Evolutionary conservation across 2,329 filamentous ascomycete genomes (phyloP), one percentile per base, ranked within the genome.

Genomic region (Pyricularia pennisetigena): DNA sequence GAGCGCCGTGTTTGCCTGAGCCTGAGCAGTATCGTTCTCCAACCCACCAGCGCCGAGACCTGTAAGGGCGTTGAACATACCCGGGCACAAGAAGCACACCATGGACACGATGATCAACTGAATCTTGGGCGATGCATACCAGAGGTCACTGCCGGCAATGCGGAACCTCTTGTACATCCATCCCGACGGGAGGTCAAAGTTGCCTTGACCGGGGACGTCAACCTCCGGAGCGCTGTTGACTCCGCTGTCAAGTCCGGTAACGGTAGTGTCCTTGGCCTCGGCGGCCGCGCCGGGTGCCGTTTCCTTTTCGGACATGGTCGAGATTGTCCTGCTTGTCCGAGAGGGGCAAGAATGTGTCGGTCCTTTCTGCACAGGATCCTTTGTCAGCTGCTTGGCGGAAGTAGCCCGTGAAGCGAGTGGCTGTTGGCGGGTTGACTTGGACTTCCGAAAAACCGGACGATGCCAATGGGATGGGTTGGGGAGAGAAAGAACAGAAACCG

Each of bases 71-170:
- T 75, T 75, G 70, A 71, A 75, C 74, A 75, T 75, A 63, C 74
- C 74, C 0, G 73, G 72, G 62, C 73, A 74, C 67, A 73, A 67
- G 70, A 73, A 90, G 75, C 88, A 90, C 66, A 90, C 88, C 70
- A 90, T 82, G 26, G 88, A 83, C 68, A 93, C 89, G 82, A 93
- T 85, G 70, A 90, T 73, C 49, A 94, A 83, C 79, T 94, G 91
- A 65, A 88, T 78, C 74, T 88, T 86, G 14, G 91, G 91, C 69
- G 90, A 92, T 26, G 91, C 91, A 76, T 90, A 93, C 83, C 88
- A 92, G 8, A 90, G 70, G 71, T 83, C 82, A 26, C 10, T 26
- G 66, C 81, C 79, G 23, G 84, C 83, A 68, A 92, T 69, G 68
- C 81, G 83, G 74, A 86, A 74, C 65, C 82, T 81, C 74, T 85